Evolutionary conservation across 768 basidiomycete species (phyloP).

Genomic region (Termitomyces sp.): DNA sequence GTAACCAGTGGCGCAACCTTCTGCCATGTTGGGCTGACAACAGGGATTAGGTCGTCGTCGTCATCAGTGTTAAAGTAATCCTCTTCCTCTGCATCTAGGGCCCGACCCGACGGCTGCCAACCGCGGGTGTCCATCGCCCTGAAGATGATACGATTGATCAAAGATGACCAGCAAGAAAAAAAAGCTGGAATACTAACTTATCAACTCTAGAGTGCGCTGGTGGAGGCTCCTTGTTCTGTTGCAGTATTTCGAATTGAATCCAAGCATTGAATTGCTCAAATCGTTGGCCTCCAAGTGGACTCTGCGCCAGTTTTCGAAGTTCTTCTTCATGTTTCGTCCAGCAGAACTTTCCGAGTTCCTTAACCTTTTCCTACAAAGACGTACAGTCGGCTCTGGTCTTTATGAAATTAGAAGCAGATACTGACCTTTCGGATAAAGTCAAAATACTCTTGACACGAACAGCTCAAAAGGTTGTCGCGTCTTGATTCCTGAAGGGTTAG

Average conservation of each 20-base stretch:
- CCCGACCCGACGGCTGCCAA: slow-evolving; percentile 39
- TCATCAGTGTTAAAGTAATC: slow-evolving; percentile 90
- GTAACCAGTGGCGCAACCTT: slow-evolving; percentile 20
- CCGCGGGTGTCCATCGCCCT: slow-evolving; percentile 36
- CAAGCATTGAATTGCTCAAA: slow-evolving; percentile 60
- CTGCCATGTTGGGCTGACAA: slow-evolving; percentile 33
- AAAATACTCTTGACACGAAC: slow-evolving; percentile 94
- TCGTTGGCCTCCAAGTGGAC: slow-evolving; percentile 54
- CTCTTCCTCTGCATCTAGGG: slow-evolving; percentile 77
- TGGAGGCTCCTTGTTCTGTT: slow-evolving; percentile 67
- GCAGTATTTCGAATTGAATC: slow-evolving; percentile 73
- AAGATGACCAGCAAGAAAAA: slow-evolving; percentile 9
- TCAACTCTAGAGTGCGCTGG: slow-evolving; percentile 45
- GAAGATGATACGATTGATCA: neutral
- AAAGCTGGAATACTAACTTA: slow-evolving; percentile 32
- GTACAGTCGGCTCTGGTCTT: neutral
- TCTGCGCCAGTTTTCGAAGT: slow-evolving; percentile 58
- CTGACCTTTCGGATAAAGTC: slow-evolving; percentile 84
- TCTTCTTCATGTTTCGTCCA: slow-evolving; percentile 70
- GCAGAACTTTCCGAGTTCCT: slow-evolving; percentile 76
- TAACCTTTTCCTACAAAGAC: slow-evolving; percentile 70
- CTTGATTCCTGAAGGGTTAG: slow-evolving; percentile 77
- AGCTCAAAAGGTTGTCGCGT: slow-evolving; percentile 88
- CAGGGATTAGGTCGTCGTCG: slow-evolving; percentile 51
- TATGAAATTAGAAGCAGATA: neutral